Evolutionary conservation across 805 yeast genomes (phyloP).

Genomic region (Sungouiozyma intestinalis): DNA sequence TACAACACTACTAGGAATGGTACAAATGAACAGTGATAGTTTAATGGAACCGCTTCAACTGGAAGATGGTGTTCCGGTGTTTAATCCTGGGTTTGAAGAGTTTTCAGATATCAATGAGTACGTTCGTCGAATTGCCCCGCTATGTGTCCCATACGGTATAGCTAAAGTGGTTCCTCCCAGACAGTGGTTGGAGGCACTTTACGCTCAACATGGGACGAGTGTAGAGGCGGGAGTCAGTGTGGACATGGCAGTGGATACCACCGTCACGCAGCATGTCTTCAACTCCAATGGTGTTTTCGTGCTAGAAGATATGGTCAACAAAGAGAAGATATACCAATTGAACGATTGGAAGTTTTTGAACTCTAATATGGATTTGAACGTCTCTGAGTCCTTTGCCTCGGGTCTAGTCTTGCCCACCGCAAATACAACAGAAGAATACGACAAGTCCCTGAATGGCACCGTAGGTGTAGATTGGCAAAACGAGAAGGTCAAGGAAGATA

Average conservation of each 20-base stretch:
- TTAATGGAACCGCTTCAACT: conserved; percentile 28
- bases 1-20: not conserved
- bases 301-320: conserved; percentile 54
- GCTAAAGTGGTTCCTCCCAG: conserved; percentile 69
- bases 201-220: conserved; percentile 18
- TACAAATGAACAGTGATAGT: not conserved
- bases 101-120: conserved; percentile 57
- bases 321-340: conserved; percentile 12
- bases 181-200: conserved; percentile 41
- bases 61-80: conserved; percentile 45
- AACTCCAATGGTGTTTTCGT: conserved; percentile 52
- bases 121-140: conserved; percentile 49
- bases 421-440: not conserved
- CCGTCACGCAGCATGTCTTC: conserved; percentile 57
- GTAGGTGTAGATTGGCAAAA: not conserved
- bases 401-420: not conserved
- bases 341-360: conserved; percentile 34
- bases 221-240: conserved; percentile 36
- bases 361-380: not conserved
- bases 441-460: not conserved
- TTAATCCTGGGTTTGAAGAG: conserved; percentile 45
- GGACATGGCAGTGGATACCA: conserved; percentile 48
- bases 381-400: not conserved
- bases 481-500: conserved; percentile 27
- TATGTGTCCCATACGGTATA: conserved; percentile 69